phyloP scores from a whole-genome alignment of 129 eudicot genomes.

The carrot (Daucus carota) region DH1_v3.0 NC_030388.2:24262501-24263000 shows the following conservation, averaged over 20 bases:
- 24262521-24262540: neutral
- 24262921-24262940: constrained; percentile 35
- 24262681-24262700: constrained; percentile 21
- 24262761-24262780: constrained; percentile 42
- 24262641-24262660: constrained; percentile 25
- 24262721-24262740: constrained; percentile 39
- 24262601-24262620: constrained; percentile 37
- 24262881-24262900: constrained; percentile 27
- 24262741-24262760: constrained; percentile 44
- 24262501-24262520: neutral
- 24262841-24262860: constrained; percentile 25
- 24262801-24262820: constrained; percentile 46
- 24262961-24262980: constrained; percentile 53
- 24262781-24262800: constrained; percentile 35
- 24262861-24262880: constrained; percentile 29
- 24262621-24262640: constrained; percentile 43
- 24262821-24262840: constrained; percentile 48
- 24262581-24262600: constrained; percentile 43
- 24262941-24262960: constrained; percentile 42
- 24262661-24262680: constrained; percentile 33
- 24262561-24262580: constrained; percentile 46
- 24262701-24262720: constrained; percentile 36
- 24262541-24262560: constrained; percentile 23
- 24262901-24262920: constrained; percentile 37
- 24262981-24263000: constrained; percentile 25